phyloP scores from a whole-genome alignment of 176 grass and related monocot genomes.

The Hsuehochloa calcarea region DNA sequence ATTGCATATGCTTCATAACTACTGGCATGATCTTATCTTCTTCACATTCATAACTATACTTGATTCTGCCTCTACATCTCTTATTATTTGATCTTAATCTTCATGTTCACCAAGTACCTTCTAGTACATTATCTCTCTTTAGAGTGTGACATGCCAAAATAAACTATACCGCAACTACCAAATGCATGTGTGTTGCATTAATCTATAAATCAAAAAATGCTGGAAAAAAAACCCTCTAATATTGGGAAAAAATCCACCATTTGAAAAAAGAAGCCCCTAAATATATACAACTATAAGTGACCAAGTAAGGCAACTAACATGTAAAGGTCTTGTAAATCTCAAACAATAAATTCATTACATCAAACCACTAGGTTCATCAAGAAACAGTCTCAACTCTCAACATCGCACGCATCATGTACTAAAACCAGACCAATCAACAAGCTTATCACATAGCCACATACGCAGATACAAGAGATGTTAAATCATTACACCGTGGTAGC shows the following conservation, averaged over 20 bases:
- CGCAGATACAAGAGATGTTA: neutral
- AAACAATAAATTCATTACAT: neutral
- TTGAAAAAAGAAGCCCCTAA: neutral
- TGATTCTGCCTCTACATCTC: neutral
- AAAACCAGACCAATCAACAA: constrained; percentile 13
- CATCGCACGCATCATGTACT: neutral
- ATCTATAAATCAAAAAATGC: neutral
- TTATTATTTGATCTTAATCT: constrained; percentile 13
- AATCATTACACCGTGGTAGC: neutral
- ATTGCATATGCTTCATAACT: neutral
- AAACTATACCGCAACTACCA: neutral
- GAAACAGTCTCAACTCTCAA: neutral
- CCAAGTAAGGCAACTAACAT: neutral
- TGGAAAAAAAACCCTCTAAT: neutral
- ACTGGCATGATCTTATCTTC: neutral
- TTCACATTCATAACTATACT: neutral
- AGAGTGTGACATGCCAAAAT: neutral
- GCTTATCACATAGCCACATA: neutral
- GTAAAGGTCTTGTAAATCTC: neutral
- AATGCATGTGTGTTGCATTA: neutral
- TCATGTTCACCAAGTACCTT: neutral
- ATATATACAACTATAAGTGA: neutral
- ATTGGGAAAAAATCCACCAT: neutral
- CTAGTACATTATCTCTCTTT: neutral
- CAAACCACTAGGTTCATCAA: neutral